These are phyloP conservation scores for Fusarium sp. DNA, from an alignment of 2,329 filamentous ascomycete genomes.

Conservation along the genomic window DNA sequence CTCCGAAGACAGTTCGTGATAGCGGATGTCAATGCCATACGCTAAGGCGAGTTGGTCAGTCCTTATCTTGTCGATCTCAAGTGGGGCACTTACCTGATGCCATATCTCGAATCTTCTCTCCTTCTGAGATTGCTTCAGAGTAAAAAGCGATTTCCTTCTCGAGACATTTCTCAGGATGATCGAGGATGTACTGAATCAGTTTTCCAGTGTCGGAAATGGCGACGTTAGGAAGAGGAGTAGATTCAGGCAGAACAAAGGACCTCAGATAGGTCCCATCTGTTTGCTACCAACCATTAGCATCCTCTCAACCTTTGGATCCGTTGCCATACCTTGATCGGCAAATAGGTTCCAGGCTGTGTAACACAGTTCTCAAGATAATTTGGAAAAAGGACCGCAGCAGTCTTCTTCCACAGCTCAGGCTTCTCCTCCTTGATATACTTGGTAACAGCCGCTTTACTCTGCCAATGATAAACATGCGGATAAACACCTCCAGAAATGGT, in stretches of 20 bases:
- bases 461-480: constrained; percentile 4
- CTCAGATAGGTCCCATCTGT: constrained; percentile 8
- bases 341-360: background rate
- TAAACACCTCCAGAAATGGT: background rate
- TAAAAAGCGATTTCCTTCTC: constrained; percentile 1
- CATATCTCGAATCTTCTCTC: background rate
- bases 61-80: accelerated
- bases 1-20: background rate
- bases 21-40: background rate
- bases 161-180: background rate
- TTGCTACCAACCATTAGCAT: background rate
- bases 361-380: constrained; percentile 15
- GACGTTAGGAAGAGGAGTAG: background rate
- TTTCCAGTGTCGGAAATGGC: constrained; percentile 6
- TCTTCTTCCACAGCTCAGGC: constrained; percentile 12
- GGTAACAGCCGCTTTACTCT: constrained; percentile 2
- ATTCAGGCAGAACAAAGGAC: background rate
- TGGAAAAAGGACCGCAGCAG: background rate
- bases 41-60: accelerated
- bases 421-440: background rate
- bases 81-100: background rate
- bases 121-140: background rate
- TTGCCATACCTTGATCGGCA: background rate
- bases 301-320: accelerated
- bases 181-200: background rate